phyloP scores from a whole-genome alignment of 176 grass and related monocot genomes.

The Chrysopogon serrulatus region DNA sequence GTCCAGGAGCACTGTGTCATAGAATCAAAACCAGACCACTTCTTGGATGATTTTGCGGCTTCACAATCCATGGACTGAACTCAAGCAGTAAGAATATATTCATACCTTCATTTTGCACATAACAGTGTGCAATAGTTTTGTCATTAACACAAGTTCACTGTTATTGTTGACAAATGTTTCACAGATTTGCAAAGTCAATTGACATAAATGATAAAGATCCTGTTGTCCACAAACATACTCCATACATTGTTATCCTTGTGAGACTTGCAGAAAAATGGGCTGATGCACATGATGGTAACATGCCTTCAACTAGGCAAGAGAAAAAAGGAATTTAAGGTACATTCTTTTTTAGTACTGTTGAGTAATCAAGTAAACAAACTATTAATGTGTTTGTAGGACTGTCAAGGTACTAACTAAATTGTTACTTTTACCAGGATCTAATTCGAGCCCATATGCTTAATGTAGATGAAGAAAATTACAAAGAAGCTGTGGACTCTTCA shows the following conservation, averaged over 20 bases:
- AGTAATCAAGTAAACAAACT: background rate
- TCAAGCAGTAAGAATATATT: conserved; percentile 65
- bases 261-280: conserved; percentile 86
- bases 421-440: conserved; percentile 59
- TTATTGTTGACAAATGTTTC: conserved; percentile 22
- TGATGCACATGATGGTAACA: conserved; percentile 58
- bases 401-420: conserved; percentile 13
- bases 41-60: conserved; percentile 90
- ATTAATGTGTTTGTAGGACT: background rate
- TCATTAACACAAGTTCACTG: background rate
- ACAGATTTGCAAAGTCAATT: conserved; percentile 74
- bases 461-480: conserved; percentile 95
- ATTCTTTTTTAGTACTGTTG: conserved; percentile 6
- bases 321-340: conserved; percentile 98
- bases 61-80: conserved; percentile 88
- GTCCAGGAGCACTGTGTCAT: conserved; percentile 72
- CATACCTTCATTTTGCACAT: background rate
- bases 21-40: conserved; percentile 97
- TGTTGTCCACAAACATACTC: conserved; percentile 95
- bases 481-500: conserved; percentile 91
- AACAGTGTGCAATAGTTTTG: background rate
- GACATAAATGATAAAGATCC: conserved; percentile 77
- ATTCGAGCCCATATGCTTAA: conserved; percentile 88
- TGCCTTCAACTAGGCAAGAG: conserved; percentile 89
- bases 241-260: conserved; percentile 87